Conservation (phyloP, 306 rosid species). For the Vicia sativa region DNA sequence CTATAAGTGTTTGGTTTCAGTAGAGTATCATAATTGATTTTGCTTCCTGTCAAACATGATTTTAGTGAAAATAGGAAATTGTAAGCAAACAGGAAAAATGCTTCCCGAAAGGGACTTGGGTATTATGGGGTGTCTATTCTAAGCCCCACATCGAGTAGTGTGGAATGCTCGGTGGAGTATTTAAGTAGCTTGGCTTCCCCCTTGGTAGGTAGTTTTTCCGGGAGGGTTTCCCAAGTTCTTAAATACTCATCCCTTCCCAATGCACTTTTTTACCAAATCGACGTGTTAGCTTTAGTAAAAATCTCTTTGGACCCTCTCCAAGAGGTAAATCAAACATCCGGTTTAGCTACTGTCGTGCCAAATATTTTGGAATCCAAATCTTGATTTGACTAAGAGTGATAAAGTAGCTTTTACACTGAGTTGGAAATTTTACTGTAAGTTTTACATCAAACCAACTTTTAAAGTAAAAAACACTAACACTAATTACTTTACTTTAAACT, state of each 20-base stretch:
- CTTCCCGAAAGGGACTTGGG: not conserved
- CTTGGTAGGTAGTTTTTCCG: not conserved
- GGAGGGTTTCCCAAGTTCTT: not conserved
- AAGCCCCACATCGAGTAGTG: not conserved
- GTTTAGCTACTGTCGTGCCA: conserved; percentile 13
- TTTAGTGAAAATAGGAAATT: not conserved
- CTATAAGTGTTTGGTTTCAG: conserved; percentile 1
- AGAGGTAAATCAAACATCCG: not conserved
- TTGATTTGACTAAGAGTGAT: conserved; percentile 4
- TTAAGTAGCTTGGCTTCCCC: not conserved
- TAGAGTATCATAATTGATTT: conserved; percentile 7
- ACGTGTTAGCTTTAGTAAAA: not conserved
- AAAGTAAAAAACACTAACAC: conserved; percentile 6
- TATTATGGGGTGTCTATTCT: not conserved
- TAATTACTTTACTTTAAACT: not conserved
- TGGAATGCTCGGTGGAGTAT: not conserved
- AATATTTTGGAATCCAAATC: conserved; percentile 9
- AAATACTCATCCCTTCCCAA: not conserved
- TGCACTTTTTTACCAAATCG: not conserved
- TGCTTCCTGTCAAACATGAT: not conserved
- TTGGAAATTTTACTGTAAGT: not conserved
- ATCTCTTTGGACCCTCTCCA: not conserved
- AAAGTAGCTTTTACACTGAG: not conserved
- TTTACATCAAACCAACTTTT: conserved; percentile 2
- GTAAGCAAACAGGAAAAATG: not conserved